A percentile compares a stretch with the other conserved stretches of the same genome.
phyloP scores from a whole-genome alignment of 179 eudicot genomes.

The Sideroxylon spinosum region DNA sequence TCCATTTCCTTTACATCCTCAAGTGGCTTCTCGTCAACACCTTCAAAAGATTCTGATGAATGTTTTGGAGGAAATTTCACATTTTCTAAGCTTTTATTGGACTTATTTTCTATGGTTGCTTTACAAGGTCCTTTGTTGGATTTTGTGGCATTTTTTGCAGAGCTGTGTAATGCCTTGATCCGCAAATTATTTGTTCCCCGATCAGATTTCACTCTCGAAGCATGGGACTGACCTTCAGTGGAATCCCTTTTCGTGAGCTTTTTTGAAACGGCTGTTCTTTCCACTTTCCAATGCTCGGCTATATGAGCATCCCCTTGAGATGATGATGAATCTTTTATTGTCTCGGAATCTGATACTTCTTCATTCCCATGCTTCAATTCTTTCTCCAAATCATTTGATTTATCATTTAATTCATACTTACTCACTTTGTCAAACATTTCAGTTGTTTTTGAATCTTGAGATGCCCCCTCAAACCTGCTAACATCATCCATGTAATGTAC shows the following conservation, averaged over 20 bases:
- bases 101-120: slow-evolving; percentile 20
- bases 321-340: slow-evolving; percentile 58
- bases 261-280: slow-evolving; percentile 29
- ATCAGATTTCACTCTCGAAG: slow-evolving; percentile 26
- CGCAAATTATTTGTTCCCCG: slow-evolving; percentile 31
- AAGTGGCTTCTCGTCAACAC: slow-evolving; percentile 33
- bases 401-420: slow-evolving; percentile 32
- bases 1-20: slow-evolving; percentile 46
- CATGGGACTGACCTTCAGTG: slow-evolving; percentile 20
- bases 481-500: slow-evolving; percentile 65
- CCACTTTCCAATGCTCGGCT: slow-evolving; percentile 58
- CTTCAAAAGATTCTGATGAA: slow-evolving; percentile 42
- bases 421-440: slow-evolving; percentile 32
- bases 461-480: slow-evolving; percentile 44
- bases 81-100: slow-evolving; percentile 25
- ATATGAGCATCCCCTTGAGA: slow-evolving; percentile 55
- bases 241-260: slow-evolving; percentile 27
- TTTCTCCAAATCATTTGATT: slow-evolving; percentile 33
- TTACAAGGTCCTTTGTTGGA: slow-evolving; percentile 28
- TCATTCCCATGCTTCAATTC: slow-evolving; percentile 30
- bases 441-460: slow-evolving; percentile 25
- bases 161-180: slow-evolving; percentile 23
- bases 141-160: slow-evolving; percentile 35
- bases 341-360: slow-evolving; percentile 64
- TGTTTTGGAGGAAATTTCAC: slow-evolving; percentile 37